These are phyloP conservation scores for Melanomma pulvis-pyrius DNA, from an alignment of 495 filamentous ascomycete genomes.

Conservation along the genomic window DNA sequence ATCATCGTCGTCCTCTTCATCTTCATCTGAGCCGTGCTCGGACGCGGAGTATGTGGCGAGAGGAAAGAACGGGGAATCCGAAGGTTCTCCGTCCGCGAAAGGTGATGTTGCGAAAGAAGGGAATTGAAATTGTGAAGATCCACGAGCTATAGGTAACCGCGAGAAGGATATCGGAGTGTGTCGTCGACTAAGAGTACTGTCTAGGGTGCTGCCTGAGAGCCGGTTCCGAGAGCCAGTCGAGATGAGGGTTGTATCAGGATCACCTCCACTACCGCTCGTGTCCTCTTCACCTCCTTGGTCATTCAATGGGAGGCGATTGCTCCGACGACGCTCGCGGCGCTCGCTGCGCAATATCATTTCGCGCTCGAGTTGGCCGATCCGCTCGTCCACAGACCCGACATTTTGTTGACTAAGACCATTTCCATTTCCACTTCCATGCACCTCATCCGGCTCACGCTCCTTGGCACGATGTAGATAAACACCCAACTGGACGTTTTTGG, in stretches of 20 bases:
- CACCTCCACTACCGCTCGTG: conserved; percentile 48
- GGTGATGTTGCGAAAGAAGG: conserved; percentile 13
- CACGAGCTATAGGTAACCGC: not conserved
- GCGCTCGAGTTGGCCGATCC: conserved; percentile 54
- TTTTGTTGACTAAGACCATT: conserved; percentile 35
- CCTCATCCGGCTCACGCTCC: conserved; percentile 56
- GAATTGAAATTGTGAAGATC: conserved; percentile 12
- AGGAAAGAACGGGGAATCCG: conserved; percentile 19
- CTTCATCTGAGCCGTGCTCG: conserved; percentile 14
- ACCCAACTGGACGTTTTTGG: conserved; percentile 59
- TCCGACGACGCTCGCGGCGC: conserved; percentile 42
- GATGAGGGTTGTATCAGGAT: conserved; percentile 41
- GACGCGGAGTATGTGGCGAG: conserved; percentile 13
- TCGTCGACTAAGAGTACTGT: conserved; percentile 3
- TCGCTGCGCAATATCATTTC: conserved; percentile 51
- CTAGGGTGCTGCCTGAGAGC: conserved; percentile 6
- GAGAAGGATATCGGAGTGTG: not conserved
- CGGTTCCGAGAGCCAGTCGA: conserved; percentile 27
- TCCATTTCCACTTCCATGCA: conserved; percentile 36
- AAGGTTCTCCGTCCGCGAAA: conserved; percentile 11
- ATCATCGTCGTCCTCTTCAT: conserved; percentile 21
- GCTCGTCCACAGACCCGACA: conserved; percentile 51
- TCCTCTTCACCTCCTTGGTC: conserved; percentile 46
- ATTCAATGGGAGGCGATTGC: conserved; percentile 12
- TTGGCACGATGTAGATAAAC: conserved; percentile 65